phyloP scores from a whole-genome alignment of 1,139 yeast species.

The Hansenula sp. region DNA sequence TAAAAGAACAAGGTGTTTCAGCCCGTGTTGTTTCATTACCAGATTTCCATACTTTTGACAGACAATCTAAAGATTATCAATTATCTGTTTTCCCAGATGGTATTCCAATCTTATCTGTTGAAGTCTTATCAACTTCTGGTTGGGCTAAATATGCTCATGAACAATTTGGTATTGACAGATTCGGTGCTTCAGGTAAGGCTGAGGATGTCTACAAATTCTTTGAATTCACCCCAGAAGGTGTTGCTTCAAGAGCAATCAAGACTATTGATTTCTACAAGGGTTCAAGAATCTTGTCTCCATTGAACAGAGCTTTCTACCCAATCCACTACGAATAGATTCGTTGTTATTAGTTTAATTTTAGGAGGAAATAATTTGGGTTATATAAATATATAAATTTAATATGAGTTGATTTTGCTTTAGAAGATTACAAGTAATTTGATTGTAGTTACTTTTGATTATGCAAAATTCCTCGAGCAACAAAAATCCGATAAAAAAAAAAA shows the following conservation, averaged over 20 bases:
- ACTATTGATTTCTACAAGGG: slow-evolving; percentile 85
- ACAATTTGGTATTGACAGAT: slow-evolving; percentile 93
- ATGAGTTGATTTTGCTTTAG: background rate
- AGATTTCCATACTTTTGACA: slow-evolving; percentile 87
- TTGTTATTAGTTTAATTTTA: background rate
- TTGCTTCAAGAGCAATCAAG: slow-evolving; percentile 81
- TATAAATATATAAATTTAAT: background rate
- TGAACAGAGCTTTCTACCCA: slow-evolving; percentile 63
- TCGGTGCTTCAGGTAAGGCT: slow-evolving; percentile 97
- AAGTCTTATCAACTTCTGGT: slow-evolving; percentile 88
- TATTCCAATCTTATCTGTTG: slow-evolving; percentile 89
- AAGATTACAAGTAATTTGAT: background rate
- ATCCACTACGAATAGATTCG: slow-evolving; percentile 10
- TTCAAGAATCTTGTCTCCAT: slow-evolving; percentile 65
- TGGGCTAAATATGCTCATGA: slow-evolving; percentile 97
- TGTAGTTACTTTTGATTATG: background rate
- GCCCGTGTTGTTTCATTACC: slow-evolving; percentile 90
- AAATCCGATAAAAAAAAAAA: too few species aligned
- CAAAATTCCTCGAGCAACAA: too few species aligned
- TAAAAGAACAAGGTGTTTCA: slow-evolving; percentile 63
- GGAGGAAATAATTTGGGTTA: background rate
- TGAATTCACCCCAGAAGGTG: slow-evolving; percentile 91
- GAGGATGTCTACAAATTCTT: slow-evolving; percentile 77
- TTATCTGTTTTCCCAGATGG: slow-evolving; percentile 91
- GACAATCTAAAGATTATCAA: slow-evolving; percentile 76